Evolutionary conservation across 169 alveolate species (phyloP), one percentile per base, ranked within the genome.

Genomic region (Neospora caninum): DNA sequence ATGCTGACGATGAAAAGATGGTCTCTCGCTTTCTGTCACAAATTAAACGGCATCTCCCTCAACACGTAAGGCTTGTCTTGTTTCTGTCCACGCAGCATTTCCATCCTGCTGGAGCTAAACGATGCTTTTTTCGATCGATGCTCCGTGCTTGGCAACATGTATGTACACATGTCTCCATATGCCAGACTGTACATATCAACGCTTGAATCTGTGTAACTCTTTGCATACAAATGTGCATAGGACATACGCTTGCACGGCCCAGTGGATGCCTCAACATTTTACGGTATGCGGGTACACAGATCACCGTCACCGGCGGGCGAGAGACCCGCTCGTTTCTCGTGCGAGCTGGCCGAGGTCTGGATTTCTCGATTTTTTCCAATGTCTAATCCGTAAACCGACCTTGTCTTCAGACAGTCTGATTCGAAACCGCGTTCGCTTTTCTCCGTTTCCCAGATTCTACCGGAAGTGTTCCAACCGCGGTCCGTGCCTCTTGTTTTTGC

Each of bases 401-500:
- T 49, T 49, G 58, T 49, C 22, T 49, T 13, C 13, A 4, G 58
- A 49, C 58, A 49, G 58, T 13, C 13, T 13, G 58, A 13, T 49
- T 49, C 58, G 22, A 13, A 49, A 13, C 13, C 13, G 58, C 13
- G 58, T 49, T 49, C 58, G n/a, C n/a, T 49, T 7, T 49, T 49
- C 58, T 49, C 58, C 13, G 58, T 82, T 25, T 34, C 29, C 41
- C 89, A 97, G 98, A n/a, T 95, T 97, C 69, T 97, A 97, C 88
- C 97, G 97, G 91, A 96, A 95, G 93, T 96, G 96, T 67, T 89
- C 94, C 38, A 95, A 96, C 83, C 94, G 95, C 91, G 98, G 97
- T 0, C 96, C 97, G 82, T 96, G 98, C 78, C 95, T 97, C 53
- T 39, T 97, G 88, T 96, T 97, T 89, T 95, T 97, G n/a, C 95